Evolutionary conservation across 176 grass and related monocot species (phyloP).

Genomic region (Chrysopogon serrulatus): DNA sequence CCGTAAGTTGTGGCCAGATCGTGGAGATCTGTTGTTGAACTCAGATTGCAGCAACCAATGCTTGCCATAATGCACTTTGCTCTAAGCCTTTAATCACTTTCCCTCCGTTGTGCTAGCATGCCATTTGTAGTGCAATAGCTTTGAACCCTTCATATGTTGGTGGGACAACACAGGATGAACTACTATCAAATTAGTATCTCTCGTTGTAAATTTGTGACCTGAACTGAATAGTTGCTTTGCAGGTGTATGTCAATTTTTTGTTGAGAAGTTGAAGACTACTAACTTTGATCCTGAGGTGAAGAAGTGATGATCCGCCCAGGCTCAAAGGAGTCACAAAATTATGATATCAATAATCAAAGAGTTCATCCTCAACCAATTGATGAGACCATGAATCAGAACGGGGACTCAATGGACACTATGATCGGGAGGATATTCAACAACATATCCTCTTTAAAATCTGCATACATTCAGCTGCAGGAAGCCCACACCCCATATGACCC

Average conservation of each 20-base stretch:
- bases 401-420: constrained; percentile 64
- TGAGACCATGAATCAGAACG: constrained; percentile 74
- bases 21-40: not conserved
- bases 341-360: constrained; percentile 88
- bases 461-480: constrained; percentile 95
- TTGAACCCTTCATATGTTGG: not conserved
- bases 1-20: not conserved
- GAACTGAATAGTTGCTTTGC: constrained; percentile 5
- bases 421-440: constrained; percentile 80
- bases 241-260: constrained; percentile 27
- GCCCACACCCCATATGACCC: constrained; percentile 96
- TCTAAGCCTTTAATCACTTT: not conserved
- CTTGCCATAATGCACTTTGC: not conserved
- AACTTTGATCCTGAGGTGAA: constrained; percentile 24
- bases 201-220: constrained; percentile 10
- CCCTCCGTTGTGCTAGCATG: not conserved
- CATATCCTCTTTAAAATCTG: constrained; percentile 93
- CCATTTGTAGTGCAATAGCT: not conserved
- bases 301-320: constrained; percentile 54
- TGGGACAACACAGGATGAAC: too few species aligned
- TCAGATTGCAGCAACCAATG: not conserved
- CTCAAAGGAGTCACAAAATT: constrained; percentile 63
- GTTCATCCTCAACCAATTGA: constrained; percentile 95
- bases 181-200: not conserved
- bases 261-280: constrained; percentile 10